phyloP scores from a whole-genome alignment of 768 basidiomycete species.

The Collybiopsis luxurians region DNA sequence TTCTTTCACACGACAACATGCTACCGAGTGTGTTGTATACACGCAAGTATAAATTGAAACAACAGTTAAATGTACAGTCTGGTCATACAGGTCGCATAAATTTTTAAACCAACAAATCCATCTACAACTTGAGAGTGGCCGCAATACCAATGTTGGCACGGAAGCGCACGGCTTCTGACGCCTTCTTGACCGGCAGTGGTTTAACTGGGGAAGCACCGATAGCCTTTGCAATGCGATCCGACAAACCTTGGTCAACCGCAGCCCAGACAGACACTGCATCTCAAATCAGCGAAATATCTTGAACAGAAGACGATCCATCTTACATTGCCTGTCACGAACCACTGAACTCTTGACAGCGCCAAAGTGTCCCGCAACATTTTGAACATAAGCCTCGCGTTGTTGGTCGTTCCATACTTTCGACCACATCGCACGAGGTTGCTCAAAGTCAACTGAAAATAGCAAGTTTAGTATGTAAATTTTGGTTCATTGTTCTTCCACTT shows the following conservation, averaged over 20 bases:
- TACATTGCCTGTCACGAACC: constrained; percentile 67
- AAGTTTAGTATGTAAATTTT: neutral
- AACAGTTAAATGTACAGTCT: too few relatives aligned
- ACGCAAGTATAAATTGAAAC: too few relatives aligned
- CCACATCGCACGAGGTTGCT: constrained; percentile 76
- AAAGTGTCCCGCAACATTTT: constrained; percentile 67
- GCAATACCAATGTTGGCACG: constrained; percentile 34
- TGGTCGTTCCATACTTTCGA: constrained; percentile 62
- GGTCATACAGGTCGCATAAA: too few relatives aligned
- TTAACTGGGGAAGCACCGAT: constrained; percentile 56
- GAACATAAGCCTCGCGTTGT: constrained; percentile 57
- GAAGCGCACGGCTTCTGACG: constrained; percentile 54
- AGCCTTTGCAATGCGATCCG: constrained; percentile 75
- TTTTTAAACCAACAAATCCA: too few relatives aligned
- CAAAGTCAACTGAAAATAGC: constrained; percentile 66
- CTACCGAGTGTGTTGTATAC: neutral
- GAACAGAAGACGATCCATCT: too few relatives aligned
- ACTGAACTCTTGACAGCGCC: constrained; percentile 54
- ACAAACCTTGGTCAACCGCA: constrained; percentile 70
- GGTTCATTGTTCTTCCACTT: constrained; percentile 25
- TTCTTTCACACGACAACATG: neutral
- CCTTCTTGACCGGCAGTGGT: constrained; percentile 63
- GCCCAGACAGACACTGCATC: constrained; percentile 75
- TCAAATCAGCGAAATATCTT: neutral
- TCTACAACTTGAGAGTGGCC: neutral